Evolutionary conservation across 1,139 yeast species (phyloP), one percentile per base, ranked within the genome.

Genomic region (Wickerhamomyces sp.): DNA sequence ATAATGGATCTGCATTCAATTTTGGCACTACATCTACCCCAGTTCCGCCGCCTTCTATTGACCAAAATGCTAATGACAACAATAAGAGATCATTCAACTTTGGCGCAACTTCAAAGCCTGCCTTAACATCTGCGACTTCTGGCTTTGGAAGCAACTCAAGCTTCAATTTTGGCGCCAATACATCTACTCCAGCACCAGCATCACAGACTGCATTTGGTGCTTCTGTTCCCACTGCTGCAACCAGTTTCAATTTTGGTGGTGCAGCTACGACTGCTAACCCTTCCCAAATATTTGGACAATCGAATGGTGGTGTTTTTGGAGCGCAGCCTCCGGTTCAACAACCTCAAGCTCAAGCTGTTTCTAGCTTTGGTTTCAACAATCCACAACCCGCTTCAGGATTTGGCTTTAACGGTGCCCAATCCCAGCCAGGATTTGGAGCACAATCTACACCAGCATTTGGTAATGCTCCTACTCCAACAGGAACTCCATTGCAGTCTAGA

Each of bases 381-480:
- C 21, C n/a, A n/a, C n/a, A 17, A 20, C 21, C 33, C 10, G 24
- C 13, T 3, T n/a, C 19, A 15, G 19, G 18, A 28, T 27, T 22
- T 26, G 31, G 26, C 6, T 18, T 27, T 21, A 27, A 13, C 20
- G 15, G 17, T 12, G 27, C n/a, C n/a, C 27, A 24, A 12, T 14
- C 27, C 13, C 27, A 24, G 19, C 32, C 16, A 20, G 25, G 16
- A 3, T 31, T 33, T 12, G 35, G 29, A n/a, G 27, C 14, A 6
- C 33, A 30, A 22, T n/a, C 29, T 6, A 24, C 27, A 12, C 28
- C 35, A 9, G 27, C 35, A 1, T 45, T 44, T 17, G 27, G 27
- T 12, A 49, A 45, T 21, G 46, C 48, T 5, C 49, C 56, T 9
- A 35, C 49, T 9, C 48, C 46, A 3, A 33, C 45, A n/a, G 36